Evolutionary conservation across 495 filamentous ascomycete species (phyloP).

Genomic region (Chaetomium tenue): DNA sequence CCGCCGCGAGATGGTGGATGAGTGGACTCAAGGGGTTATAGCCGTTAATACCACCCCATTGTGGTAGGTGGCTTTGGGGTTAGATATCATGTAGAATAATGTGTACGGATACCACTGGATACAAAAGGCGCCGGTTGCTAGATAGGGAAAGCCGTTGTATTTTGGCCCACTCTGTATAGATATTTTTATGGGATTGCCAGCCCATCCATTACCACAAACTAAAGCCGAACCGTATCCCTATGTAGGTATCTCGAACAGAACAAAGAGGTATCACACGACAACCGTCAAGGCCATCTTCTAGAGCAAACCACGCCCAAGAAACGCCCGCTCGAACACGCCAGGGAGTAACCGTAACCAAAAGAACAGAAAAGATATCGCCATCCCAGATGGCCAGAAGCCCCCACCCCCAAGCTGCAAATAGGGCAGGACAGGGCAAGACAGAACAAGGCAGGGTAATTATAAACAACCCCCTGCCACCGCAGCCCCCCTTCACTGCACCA

Average conservation of each 20-base stretch:
- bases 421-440: too few relatives aligned
- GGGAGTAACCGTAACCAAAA: not conserved
- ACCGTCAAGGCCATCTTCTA: slow-evolving; percentile 13
- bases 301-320: not conserved
- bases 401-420: not conserved
- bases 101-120: not conserved
- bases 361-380: not conserved
- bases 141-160: not conserved
- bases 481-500: slow-evolving; percentile 18
- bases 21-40: slow-evolving; percentile 22
- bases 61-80: slow-evolving; percentile 39
- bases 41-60: slow-evolving; percentile 48
- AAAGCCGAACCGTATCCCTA: not conserved
- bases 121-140: not conserved
- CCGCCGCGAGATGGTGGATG: slow-evolving; percentile 41
- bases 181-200: not conserved
- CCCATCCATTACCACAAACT: slow-evolving; percentile 2
- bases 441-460: too few relatives aligned
- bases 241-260: slow-evolving; percentile 10
- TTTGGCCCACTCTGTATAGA: not conserved
- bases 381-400: not conserved
- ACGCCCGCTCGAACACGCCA: slow-evolving; percentile 3
- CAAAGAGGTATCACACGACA: slow-evolving; percentile 16
- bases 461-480: not conserved
- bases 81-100: not conserved